These are phyloP conservation scores for Trypanosoma mega DNA, from an alignment of 208 protist species.

Conservation along the genomic window DNA sequence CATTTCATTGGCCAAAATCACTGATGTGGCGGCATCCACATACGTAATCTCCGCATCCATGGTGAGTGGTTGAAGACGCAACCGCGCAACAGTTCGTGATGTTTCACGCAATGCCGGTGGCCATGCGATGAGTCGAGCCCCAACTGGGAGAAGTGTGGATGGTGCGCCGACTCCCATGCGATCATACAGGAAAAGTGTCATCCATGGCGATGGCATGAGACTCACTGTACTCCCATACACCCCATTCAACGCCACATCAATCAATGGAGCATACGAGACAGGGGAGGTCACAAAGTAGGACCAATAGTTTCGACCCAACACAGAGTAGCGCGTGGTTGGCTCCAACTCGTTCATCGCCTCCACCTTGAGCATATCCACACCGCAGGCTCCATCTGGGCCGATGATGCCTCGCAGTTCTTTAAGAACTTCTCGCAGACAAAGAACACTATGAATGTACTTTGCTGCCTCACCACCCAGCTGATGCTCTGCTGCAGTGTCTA, in stretches of 20 bases:
- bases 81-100: slow-evolving; percentile 13
- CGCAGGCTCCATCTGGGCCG: slow-evolving; percentile 40
- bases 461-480: slow-evolving; percentile 78
- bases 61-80: slow-evolving; percentile 70
- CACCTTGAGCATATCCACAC: slow-evolving; percentile 86
- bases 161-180: slow-evolving; percentile 54
- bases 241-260: slow-evolving; percentile 70
- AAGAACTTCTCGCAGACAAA: slow-evolving; percentile 72
- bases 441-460: slow-evolving; percentile 84
- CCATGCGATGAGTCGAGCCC: slow-evolving; percentile 53
- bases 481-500: slow-evolving; percentile 38
- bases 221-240: slow-evolving; percentile 81
- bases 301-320: slow-evolving; percentile 91
- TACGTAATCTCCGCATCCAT: slow-evolving; percentile 76
- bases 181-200: slow-evolving; percentile 68
- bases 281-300: slow-evolving; percentile 67
- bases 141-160: slow-evolving; percentile 70
- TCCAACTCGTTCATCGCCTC: slow-evolving; percentile 92
- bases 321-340: slow-evolving; percentile 75
- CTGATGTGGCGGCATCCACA: slow-evolving; percentile 51
- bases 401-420: slow-evolving; percentile 44
- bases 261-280: slow-evolving; percentile 56
- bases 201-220: slow-evolving; percentile 81
- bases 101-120: slow-evolving; percentile 52
- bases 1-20: slow-evolving; percentile 75